Percentiles rank a stretch among this genome's conserved stretches.
phyloP scores from a whole-genome alignment of 371 early-diverging fungal genomes.

The Lichtheimia ornata region DNA sequence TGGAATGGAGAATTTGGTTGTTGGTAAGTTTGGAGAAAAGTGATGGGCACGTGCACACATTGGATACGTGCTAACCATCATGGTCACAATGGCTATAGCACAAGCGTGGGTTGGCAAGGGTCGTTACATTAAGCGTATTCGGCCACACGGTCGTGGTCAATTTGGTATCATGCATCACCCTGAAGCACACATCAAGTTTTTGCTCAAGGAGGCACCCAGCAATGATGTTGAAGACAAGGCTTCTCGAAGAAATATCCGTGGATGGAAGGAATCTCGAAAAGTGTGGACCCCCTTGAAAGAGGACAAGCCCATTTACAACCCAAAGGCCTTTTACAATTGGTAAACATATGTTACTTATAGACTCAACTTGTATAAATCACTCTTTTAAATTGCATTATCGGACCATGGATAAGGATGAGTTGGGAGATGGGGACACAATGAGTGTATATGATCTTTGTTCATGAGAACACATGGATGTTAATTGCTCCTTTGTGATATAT shows the following conservation, averaged over 20 bases:
- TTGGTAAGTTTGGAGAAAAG: slow-evolving; percentile 32
- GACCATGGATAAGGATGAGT: no score
- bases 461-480: no score
- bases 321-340: slow-evolving; percentile 80
- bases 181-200: slow-evolving; percentile 81
- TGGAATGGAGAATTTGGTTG: slow-evolving; percentile 63
- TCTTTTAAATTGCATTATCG: no score
- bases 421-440: no score
- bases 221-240: slow-evolving; percentile 17
- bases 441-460: no score
- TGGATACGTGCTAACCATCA: slow-evolving; percentile 1
- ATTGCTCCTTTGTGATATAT: no score
- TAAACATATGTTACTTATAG: slow-evolving; percentile 27
- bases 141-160: slow-evolving; percentile 81
- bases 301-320: slow-evolving; percentile 78
- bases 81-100: slow-evolving; percentile 21
- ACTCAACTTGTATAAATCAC: no score
- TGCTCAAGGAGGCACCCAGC: slow-evolving; percentile 50
- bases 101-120: slow-evolving; percentile 95
- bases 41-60: neutral
- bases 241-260: slow-evolving; percentile 58
- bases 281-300: slow-evolving; percentile 76
- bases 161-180: slow-evolving; percentile 82
- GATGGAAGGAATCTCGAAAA: slow-evolving; percentile 65
- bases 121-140: slow-evolving; percentile 63